Evolutionary conservation across 768 basidiomycete genomes (phyloP), one percentile per base, ranked within the genome.

Genomic region (Coprinopsis cinerea): DNA sequence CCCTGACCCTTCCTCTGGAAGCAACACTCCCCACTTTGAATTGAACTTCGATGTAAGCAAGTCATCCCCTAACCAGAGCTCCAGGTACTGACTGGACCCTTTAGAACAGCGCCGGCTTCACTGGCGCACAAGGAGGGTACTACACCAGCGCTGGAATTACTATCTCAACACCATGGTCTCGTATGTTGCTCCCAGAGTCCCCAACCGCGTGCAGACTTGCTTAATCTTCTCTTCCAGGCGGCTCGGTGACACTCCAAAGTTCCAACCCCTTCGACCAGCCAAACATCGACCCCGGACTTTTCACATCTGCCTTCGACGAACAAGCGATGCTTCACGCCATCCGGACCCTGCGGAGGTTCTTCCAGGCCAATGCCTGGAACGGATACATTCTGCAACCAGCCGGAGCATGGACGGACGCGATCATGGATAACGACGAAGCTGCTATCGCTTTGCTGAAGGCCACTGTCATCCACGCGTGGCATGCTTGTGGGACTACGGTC

Each of bases 181-280:
- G 42, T 43, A 43, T 5, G 42, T 22, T 26, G 10, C 42, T 43
- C 5, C 42, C 17, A 6, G 11, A 7, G 7, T 40, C 18, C 18
- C 18, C 37, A 10, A 40, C 6, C 37, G 6, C 18, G 9, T 20
- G 9, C 13, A 10, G 10, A 22, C 24, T 6, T 23, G 24, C 24
- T 34, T 46, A 5, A 5, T 4, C 10, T 17, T 11, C 22, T 5
- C 10, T 23, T 37, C 3, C 25, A 57, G 55, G 55, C 13, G 55
- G 53, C 24, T 49, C 57, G 2, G 32, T 61, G n/a, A 46, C 57
- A 2, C 55, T 76, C 46, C 70, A 62, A 49, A 70, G 72, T 10
- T 69, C 62, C 18, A 55, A 68, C 52, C 64, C 72, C 15, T 77
- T 77, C 59, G 63, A 62, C 23, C 28, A 58, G 22, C 77, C 78